Base-by-base conservation (phyloP, 805 yeast species). In the Cyberlindnera xylosilytica region DNA sequence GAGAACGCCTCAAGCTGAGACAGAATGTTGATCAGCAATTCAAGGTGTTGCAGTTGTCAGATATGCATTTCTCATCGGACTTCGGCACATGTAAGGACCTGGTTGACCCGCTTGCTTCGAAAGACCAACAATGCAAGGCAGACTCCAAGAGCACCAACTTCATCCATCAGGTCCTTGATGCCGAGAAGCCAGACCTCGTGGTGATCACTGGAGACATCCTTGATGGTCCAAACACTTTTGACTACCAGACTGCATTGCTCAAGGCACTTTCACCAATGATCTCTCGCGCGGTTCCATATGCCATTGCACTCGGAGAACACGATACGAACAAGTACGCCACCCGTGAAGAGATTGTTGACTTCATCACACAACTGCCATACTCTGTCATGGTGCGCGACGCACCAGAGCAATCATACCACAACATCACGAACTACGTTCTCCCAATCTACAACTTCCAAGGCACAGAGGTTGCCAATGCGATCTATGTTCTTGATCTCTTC, bases 161-260 rank as follows among this genome's bases (percentile, higher is more conserved):
- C 53, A 57, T 81, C 13, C 65, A 74, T n/a, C 56, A 59, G 18
- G 79, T 78, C 0, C 60, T 82, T 33, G 78, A 73, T 38, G 17
- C 67, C 3, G 87, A 82, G 51, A 53, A 65, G 19, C 89, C 87
- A 0, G 81, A 81, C 54, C 57, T 82, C 20, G 83, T 79, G 3
- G 79, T 80, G 0, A 53, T 81, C 36, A 77, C 86, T 0, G 89
- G 89, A 13, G 87, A 82, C 58, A 76, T 79, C 44, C 64, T 79
- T 0, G 81, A 76, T 58, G 85, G 85, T 0, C 67, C 66, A 9
- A 68, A 63, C 18, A 66, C 82, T 0, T 75, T 78, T 7, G 89
- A 82, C 54, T 68, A 83, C 4, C 80, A 79, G 53, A 73, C 86
- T 1, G 74, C 86, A 1, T 46, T 81, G 11, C 70, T 74, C 57